Evolutionary conservation across 2,329 filamentous ascomycete species (phyloP), one percentile per base, ranked within the genome.

Genomic region (Cyphellophora attinorum): DNA sequence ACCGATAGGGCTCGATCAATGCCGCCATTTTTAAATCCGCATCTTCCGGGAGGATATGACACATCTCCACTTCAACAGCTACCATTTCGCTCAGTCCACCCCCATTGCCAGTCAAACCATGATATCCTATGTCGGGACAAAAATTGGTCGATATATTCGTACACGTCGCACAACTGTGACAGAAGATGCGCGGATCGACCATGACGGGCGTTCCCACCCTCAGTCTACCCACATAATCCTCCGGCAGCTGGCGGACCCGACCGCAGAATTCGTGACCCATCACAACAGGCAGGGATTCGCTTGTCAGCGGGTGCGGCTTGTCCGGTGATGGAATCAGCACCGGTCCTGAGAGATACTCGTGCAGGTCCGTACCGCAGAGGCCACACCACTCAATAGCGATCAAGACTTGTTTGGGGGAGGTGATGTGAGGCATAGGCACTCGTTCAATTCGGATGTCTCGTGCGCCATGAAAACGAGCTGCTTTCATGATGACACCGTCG

Each of bases 241-340:
- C 55, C 17, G 63, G 61, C 11, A 70, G 57, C 45, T 70, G 65
- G 46, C 68, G 64, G 15, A 71, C 55, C 2, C 60, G 53, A 6
- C 66, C 68, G 34, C 60, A 64, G 46, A 72, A 71, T 43, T 70
- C 68, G 42, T 72, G 68, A 5, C 68, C 68, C 37, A 72, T 62
- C 2, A 65, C 69, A 36, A 71, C 37, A 16, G 64, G 68, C 5
- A 66, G 56, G 5, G 54, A 61, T 48, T 68, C 69, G 28, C 60
- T 59, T 3, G 68, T 73, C 39, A 71, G 65, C 2, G 67, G 65
- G 53, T 72, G 69, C 5, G 68, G 65, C 11, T 56, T 63, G 1
- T 61, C 48, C 11, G 35, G 31, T 13, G n/a, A 64, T 1, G 67
- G 69, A 40, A 65, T 68, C 12, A 67, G 15, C 8, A 17, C 13